Percentiles rank a stretch among this genome's conserved stretches.
These are phyloP conservation scores for Kazachstania bromeliacearum DNA, from an alignment of 805 yeast genomes.

Conservation along the genomic window DNA sequence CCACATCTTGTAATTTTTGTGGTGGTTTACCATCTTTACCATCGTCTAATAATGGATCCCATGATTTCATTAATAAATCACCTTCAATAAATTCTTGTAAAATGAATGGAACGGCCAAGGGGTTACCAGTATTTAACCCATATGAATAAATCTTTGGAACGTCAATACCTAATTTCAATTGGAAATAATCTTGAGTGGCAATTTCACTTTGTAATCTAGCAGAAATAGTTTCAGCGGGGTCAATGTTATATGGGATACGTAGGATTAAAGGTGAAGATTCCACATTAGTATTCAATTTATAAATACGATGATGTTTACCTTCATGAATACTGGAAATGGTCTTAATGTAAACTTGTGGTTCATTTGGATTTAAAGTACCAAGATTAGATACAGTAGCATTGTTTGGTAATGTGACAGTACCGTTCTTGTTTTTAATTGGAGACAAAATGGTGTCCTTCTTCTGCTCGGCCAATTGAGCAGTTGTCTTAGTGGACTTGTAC, in stretches of 20 bases:
- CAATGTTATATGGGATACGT: constrained; percentile 77
- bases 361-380: constrained; percentile 37
- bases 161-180: constrained; percentile 50
- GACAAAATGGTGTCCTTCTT: constrained; percentile 21
- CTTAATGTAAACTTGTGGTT: constrained; percentile 41
- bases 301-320: constrained; percentile 88
- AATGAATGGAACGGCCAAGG: constrained; percentile 64
- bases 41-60: constrained; percentile 77
- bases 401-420: constrained; percentile 38
- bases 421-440: constrained; percentile 34
- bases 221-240: constrained; percentile 53
- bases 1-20: constrained; percentile 45
- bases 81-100: constrained; percentile 76
- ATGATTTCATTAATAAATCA: constrained; percentile 71
- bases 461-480: constrained; percentile 14
- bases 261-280: constrained; percentile 56
- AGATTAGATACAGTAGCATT: constrained; percentile 36
- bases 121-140: constrained; percentile 53
- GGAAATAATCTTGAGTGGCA: constrained; percentile 82
- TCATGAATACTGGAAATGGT: constrained; percentile 81
- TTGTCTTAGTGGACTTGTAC: constrained; percentile 31
- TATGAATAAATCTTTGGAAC: constrained; percentile 68
- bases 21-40: constrained; percentile 38
- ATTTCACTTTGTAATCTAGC: constrained; percentile 78
- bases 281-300: constrained; percentile 52